Base-by-base conservation (phyloP, 2,329 filamentous ascomycete genomes). In the Emmonsia crescens region DNA sequence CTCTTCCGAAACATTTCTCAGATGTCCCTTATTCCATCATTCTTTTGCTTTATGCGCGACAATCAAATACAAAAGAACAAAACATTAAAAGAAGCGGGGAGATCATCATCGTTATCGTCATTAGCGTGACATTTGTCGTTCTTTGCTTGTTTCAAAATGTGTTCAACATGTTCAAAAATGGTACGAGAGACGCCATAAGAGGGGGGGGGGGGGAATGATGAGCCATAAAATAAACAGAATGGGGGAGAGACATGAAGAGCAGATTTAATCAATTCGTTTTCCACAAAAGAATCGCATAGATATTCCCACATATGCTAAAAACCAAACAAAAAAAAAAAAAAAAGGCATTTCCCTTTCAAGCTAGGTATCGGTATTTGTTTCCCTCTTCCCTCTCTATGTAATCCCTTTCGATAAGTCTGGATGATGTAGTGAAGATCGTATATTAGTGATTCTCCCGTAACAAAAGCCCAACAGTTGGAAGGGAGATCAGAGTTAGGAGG, bases 321-420 rank as follows among this genome's bases (percentile, higher is more conserved):
- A 21, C 16, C 14, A 31, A 40, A 24, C 12, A 48, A 48, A 12
- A 24, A 40, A 27, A 54, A 51, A 49, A 58, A 27, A 31, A 54
- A n/a, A 38, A 12, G 5, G 21, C 27, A 31, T 36, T 9, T 21
- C 16, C 19, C 14, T 36, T 61, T 68, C 73, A 90, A 64, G 88
- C 86, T 61, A 91, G 75, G 71, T 93, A 93, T 12, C 79, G 82
- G 73, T 92, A 92, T 46, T 78, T 75, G 60, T 85, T 85, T n/a
- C 77, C 81, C 27, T 86, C 89, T 64, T 88, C 86, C 56, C 91
- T 82, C 74, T 96, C 91, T 69, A 96, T 85, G 69, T 96, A 96
- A 66, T 96, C 91, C 77, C 95, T 96, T 72, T 96, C 91, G 60
- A 96, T 93, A 66, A 96, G 79, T 72, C 89, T 91, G 67, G 49